Evolutionary conservation across 495 filamentous ascomycete species (phyloP).

Genomic region (Penicillium soppii): DNA sequence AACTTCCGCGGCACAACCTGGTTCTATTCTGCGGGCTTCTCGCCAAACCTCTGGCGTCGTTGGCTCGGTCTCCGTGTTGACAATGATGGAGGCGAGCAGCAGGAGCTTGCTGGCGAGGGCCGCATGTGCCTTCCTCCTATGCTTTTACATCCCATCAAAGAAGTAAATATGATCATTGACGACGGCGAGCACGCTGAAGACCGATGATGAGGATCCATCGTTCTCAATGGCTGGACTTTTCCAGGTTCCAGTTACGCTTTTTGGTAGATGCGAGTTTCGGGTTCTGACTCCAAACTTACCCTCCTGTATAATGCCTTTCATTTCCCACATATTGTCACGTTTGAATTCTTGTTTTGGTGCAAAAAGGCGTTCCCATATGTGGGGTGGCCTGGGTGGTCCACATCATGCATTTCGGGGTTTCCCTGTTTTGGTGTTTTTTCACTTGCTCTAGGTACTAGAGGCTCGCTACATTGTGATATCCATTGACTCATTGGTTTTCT

Average conservation of each 20-base stretch:
- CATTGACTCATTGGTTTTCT: too few species aligned
- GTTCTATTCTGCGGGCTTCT: slow-evolving; percentile 92
- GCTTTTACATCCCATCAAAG: slow-evolving; percentile 92
- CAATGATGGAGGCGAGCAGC: slow-evolving; percentile 82
- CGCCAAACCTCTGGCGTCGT: slow-evolving; percentile 76
- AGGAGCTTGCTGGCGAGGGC: slow-evolving; percentile 72
- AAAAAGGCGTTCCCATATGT: slow-evolving; percentile 6
- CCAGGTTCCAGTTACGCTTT: background rate
- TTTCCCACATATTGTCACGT: slow-evolving; percentile 3
- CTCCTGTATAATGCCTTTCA: slow-evolving; percentile 7
- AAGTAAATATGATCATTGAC: slow-evolving; percentile 74
- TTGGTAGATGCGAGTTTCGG: background rate
- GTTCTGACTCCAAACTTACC: background rate
- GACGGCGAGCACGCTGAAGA: slow-evolving; percentile 33
- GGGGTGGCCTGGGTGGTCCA: background rate
- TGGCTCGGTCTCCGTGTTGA: slow-evolving; percentile 87
- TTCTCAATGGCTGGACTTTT: background rate
- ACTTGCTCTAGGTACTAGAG: slow-evolving; percentile 3
- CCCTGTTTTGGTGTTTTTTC: background rate
- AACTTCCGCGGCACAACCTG: slow-evolving; percentile 87
- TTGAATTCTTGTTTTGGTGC: slow-evolving; percentile 3
- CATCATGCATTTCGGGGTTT: slow-evolving; percentile 5
- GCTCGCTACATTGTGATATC: background rate
- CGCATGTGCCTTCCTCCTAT: slow-evolving; percentile 93
- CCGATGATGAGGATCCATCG: slow-evolving; percentile 8